Base-by-base conservation (phyloP, 768 basidiomycete species). In the Podaxis sp. region DNA sequence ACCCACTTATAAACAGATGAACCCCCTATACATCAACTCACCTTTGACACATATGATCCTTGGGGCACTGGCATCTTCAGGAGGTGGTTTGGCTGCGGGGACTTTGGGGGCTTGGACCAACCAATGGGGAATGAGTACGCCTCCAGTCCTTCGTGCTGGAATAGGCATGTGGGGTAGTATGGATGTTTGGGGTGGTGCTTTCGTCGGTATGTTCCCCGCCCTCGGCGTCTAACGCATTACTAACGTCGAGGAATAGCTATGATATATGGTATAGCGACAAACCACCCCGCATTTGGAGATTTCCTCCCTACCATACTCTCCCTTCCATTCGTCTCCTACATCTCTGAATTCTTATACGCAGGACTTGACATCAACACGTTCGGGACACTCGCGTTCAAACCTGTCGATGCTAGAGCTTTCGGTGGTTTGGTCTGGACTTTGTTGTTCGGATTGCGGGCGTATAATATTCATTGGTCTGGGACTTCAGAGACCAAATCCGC, bases 161-260 rank as follows among this genome's bases (percentile, higher is more conserved):
- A 78, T 75, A 2, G 75, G 77, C 49, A 51, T 76, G 55, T 75
- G 76, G 63, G 77, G 73, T 7, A 80, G 78, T 1, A 68, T 84
- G 17, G 84, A 84, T 65, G 68, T 84, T 0, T 84, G 83, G 84
- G 82, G 76, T 59, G 84, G 84, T 41, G 76, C 80, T 7, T 64
- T 84, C 2, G 78, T 79, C 8, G 81, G 75, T 74, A 57, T 58
- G 75, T 72, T 10, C 12, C 26, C 33, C 13, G 33, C 26, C 26
- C 15, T 41, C 11, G 53, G n/a, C n/a, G 12, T 17, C 12, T 38
- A 12, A 17, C 17, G 6, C 28, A 22, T 8, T 57, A 28, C 37
- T 59, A 10, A 33, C 24, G 1, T 37, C 37, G 8, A 36, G 13
- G 7, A 24, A 20, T 33, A 62, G 61, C 61, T 10, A 22, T 26